Conservation (phyloP, 73 alveolate species). For the Uronychia binucleata region DNA sequence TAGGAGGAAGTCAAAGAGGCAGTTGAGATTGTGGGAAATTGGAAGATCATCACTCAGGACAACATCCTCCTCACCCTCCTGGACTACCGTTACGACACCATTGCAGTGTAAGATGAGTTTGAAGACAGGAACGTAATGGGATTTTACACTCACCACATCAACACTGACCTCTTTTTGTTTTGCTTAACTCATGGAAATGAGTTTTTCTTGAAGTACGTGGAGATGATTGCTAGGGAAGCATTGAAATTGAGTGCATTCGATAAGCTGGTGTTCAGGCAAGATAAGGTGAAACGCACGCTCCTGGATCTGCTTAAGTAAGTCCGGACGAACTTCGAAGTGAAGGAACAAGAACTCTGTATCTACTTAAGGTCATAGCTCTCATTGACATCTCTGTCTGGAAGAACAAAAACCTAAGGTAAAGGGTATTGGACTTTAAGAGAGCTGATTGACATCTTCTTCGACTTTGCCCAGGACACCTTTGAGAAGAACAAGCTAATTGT, state of each 20-base stretch:
- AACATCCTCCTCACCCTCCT: conserved; percentile 30
- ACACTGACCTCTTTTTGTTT: conserved; percentile 25
- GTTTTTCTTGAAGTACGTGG: conserved; percentile 33
- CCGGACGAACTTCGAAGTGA: conserved; percentile 22
- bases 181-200: conserved; percentile 30
- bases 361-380: conserved; percentile 26
- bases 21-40: conserved; percentile 40
- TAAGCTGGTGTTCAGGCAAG: conserved; percentile 40
- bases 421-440: too few species aligned
- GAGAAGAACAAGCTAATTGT: conserved; percentile 34
- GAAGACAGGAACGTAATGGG: too few species aligned
- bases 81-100: conserved; percentile 26
- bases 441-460: conserved; percentile 6
- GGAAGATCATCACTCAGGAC: conserved; percentile 26
- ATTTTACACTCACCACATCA: conserved; percentile 25
- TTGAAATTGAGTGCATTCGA: conserved; percentile 48
- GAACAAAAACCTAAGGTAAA: conserved; percentile 35
- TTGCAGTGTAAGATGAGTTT: conserved; percentile 40
- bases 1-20: conserved; percentile 26
- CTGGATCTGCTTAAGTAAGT: conserved; percentile 19
- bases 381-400: conserved; percentile 58
- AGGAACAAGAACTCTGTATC: conserved; percentile 36
- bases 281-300: conserved; percentile 11
- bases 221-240: too few species aligned
- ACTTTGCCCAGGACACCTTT: conserved; percentile 17